Evolutionary conservation across 2,329 filamentous ascomycete genomes (phyloP).

Genomic region (Cryphonectria naterciae): DNA sequence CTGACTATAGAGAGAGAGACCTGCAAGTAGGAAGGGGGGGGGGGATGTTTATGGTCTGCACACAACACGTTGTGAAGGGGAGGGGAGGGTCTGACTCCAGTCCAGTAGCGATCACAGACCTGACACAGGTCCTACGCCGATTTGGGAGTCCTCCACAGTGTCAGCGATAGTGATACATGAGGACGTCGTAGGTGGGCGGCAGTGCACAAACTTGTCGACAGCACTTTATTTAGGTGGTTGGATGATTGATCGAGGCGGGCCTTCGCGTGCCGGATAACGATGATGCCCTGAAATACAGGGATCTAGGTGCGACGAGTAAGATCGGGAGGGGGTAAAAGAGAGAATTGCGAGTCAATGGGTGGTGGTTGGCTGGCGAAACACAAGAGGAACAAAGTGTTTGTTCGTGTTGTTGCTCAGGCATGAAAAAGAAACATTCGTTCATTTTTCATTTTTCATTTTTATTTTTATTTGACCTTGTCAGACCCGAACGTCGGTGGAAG

Average conservation of each 20-base stretch:
- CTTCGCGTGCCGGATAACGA: slow-evolving; percentile 7
- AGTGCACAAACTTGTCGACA: neutral
- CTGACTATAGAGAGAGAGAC: slow-evolving; percentile 10
- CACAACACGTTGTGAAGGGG: neutral
- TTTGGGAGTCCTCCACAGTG: neutral
- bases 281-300: slow-evolving; percentile 12
- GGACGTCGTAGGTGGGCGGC: slow-evolving; percentile 10
- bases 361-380: neutral
- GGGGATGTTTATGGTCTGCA: neutral
- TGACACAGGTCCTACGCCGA: slow-evolving; percentile 1
- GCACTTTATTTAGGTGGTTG: neutral
- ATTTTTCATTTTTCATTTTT: neutral
- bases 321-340: neutral
- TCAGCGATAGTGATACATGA: slow-evolving; percentile 8
- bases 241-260: neutral
- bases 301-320: slow-evolving; percentile 3
- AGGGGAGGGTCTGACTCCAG: neutral
- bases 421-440: neutral
- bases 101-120: neutral
- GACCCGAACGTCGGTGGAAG: neutral
- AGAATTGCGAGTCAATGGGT: neutral
- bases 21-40: neutral
- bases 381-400: neutral
- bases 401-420: neutral
- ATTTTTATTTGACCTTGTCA: neutral